phyloP scores from a whole-genome alignment of 108 stramenopile species.

The Skeletonema marinoi region DNA sequence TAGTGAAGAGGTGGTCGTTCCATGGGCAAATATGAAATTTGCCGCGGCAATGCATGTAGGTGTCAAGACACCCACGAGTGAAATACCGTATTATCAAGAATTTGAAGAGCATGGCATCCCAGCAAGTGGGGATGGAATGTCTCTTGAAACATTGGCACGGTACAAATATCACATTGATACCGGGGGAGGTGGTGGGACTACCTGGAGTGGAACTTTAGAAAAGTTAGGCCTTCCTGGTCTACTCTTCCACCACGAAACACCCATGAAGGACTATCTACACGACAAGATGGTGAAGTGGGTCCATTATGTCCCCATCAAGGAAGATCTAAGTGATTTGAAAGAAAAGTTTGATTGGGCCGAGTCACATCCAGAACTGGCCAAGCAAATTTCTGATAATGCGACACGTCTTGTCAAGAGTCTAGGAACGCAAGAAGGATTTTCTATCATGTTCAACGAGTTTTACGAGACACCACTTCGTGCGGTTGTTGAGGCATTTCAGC shows the following conservation, averaged over 20 bases:
- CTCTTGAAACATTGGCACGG: constrained; percentile 11
- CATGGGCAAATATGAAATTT: constrained; percentile 36
- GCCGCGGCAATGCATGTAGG: constrained; percentile 4
- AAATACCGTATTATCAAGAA: constrained; percentile 9
- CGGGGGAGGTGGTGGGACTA: constrained; percentile 42
- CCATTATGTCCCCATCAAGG: constrained; percentile 17
- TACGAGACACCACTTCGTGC: neutral
- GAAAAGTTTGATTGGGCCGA: constrained; percentile 23
- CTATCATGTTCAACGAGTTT: neutral
- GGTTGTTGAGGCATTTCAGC: constrained; percentile 1
- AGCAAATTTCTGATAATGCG: constrained; percentile 4
- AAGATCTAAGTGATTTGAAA: constrained; percentile 13
- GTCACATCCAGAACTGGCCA: constrained; percentile 12
- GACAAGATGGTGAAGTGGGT: constrained; percentile 7
- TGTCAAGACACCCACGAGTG: constrained; percentile 5
- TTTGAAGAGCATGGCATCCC: constrained; percentile 22
- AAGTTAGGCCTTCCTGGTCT: constrained; percentile 19
- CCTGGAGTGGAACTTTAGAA: constrained; percentile 30
- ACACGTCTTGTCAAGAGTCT: neutral
- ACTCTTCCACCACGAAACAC: constrained; percentile 7
- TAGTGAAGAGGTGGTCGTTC: constrained; percentile 1
- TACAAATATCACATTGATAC: constrained; percentile 50
- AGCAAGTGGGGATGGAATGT: constrained; percentile 14
- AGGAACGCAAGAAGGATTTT: neutral
- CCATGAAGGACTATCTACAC: constrained; percentile 8